phyloP scores from a whole-genome alignment of 1,139 yeast species.

The Saccharomyces hybrid region DNA sequence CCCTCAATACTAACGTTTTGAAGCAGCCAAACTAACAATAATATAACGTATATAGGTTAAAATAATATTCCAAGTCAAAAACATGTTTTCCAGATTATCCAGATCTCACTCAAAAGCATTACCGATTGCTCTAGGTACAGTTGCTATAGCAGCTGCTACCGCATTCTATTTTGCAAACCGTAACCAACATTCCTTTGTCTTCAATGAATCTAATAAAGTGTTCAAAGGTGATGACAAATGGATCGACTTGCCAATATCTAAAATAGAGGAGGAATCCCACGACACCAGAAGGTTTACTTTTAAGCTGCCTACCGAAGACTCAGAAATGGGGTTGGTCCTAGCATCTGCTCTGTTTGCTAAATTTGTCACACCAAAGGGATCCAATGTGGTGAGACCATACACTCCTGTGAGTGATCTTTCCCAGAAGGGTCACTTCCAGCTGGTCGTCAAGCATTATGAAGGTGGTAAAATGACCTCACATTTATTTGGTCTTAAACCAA shows the following conservation, averaged over 20 bases:
- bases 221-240: conserved; percentile 68
- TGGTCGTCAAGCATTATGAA: conserved; percentile 78
- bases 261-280: conserved; percentile 47
- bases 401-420: conserved; percentile 78
- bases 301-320: conserved; percentile 59
- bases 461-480: conserved; percentile 79
- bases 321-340: conserved; percentile 67
- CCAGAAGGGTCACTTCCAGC: conserved; percentile 65
- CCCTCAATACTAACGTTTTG: neutral
- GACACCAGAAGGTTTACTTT: conserved; percentile 64
- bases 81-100: conserved; percentile 13
- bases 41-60: neutral
- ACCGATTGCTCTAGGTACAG: conserved; percentile 43
- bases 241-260: conserved; percentile 63
- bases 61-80: conserved; percentile 1
- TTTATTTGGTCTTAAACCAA: conserved; percentile 59
- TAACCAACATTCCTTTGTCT: conserved; percentile 6
- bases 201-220: conserved; percentile 47
- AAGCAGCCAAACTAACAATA: neutral
- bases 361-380: conserved; percentile 77
- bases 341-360: conserved; percentile 81
- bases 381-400: conserved; percentile 89
- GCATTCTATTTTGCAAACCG: conserved; percentile 19
- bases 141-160: conserved; percentile 41
- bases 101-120: conserved; percentile 19